A percentile compares a stretch with the other conserved stretches of the same genome.
Evolutionary conservation across 2,329 filamentous ascomycete species (phyloP).

Genomic region (Polytolypa hystricis): DNA sequence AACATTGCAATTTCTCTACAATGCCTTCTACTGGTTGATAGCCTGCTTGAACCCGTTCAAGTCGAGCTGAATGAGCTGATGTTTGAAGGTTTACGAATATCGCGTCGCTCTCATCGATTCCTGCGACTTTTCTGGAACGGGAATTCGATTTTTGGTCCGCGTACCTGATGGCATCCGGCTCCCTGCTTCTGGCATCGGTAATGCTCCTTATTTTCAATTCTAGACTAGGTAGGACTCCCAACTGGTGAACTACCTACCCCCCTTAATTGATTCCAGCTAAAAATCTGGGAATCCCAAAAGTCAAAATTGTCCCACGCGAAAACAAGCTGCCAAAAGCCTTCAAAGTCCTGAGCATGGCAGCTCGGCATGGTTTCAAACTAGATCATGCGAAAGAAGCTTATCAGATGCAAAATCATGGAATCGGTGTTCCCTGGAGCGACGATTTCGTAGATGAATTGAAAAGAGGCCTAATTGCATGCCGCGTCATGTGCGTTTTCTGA

Average conservation of each 20-base stretch:
- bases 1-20: constrained; percentile 36
- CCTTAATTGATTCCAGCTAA: too few relatives aligned
- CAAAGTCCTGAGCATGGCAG: constrained; percentile 6
- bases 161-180: constrained; percentile 35
- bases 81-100: constrained; percentile 46
- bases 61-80: constrained; percentile 12
- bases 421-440: constrained; percentile 9
- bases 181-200: constrained; percentile 9
- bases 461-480: constrained; percentile 7
- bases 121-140: constrained; percentile 51
- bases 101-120: constrained; percentile 50
- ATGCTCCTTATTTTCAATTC: constrained; percentile 6
- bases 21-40: constrained; percentile 27
- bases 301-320: constrained; percentile 7
- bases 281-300: too few relatives aligned
- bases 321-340: constrained; percentile 7
- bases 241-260: neutral
- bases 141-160: constrained; percentile 51
- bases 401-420: constrained; percentile 53
- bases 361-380: constrained; percentile 7
- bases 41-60: neutral
- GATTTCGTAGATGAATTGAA: constrained; percentile 10
- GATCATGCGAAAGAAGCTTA: constrained; percentile 28
- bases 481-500: constrained; percentile 9
- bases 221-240: constrained; percentile 5